phyloP scores from a whole-genome alignment of 306 rosid species.

The Vachellia collinsii region DNA sequence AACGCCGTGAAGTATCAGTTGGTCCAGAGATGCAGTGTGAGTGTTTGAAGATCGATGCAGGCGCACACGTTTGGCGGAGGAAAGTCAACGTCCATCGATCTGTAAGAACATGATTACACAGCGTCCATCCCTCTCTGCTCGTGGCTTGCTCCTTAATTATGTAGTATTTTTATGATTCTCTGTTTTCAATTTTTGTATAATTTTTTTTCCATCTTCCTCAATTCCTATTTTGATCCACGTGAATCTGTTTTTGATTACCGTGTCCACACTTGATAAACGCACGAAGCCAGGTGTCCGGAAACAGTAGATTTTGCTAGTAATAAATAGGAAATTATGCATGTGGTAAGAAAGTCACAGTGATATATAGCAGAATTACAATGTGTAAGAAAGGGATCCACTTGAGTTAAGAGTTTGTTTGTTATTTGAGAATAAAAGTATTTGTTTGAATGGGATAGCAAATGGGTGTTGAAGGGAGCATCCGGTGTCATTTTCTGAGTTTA shows the following conservation, averaged over 20 bases:
- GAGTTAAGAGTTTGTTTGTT: not conserved
- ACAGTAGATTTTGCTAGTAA: conserved; percentile 68
- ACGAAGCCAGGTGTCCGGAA: conserved; percentile 28
- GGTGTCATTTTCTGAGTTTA: conserved; percentile 37
- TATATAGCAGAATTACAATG: conserved; percentile 57
- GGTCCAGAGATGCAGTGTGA: conserved; percentile 73
- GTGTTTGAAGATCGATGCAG: conserved; percentile 41
- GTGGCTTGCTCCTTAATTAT: conserved; percentile 8
- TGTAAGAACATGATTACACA: not conserved
- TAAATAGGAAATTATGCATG: conserved; percentile 29
- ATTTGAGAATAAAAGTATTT: conserved; percentile 6
- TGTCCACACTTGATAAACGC: conserved; percentile 8
- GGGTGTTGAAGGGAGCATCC: conserved; percentile 32
- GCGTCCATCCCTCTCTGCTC: not conserved
- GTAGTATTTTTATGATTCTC: not conserved
- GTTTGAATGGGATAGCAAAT: conserved; percentile 23
- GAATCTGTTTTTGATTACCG: not conserved
- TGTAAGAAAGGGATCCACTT: conserved; percentile 18
- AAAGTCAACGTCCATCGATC: conserved; percentile 34
- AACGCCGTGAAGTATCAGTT: conserved; percentile 85
- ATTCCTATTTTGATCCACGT: not conserved
- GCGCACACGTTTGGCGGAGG: too few relatives aligned
- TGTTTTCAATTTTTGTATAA: not conserved
- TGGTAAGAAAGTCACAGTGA: not conserved
- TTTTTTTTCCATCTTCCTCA: not conserved